phyloP scores from a whole-genome alignment of 2,329 filamentous ascomycete genomes.

The Epichloe uncinata region DNA sequence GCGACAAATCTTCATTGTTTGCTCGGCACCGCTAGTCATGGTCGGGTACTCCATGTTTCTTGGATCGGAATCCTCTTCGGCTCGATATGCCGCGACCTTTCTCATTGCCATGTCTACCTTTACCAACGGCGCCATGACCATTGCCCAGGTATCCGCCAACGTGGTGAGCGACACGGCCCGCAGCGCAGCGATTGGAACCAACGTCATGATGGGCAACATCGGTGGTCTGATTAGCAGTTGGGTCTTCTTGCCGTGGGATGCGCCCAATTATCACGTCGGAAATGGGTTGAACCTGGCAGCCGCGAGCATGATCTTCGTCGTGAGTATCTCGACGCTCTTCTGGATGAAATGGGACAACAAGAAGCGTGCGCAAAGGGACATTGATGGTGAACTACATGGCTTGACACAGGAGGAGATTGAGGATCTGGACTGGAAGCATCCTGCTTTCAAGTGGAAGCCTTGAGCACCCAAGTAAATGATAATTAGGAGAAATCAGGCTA shows the following conservation, averaged over 20 bases:
- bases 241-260: slow-evolving; percentile 50
- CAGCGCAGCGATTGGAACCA: slow-evolving; percentile 50
- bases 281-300: slow-evolving; percentile 59
- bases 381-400: slow-evolving; percentile 35
- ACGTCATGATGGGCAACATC: slow-evolving; percentile 60
- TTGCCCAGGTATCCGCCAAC: slow-evolving; percentile 55
- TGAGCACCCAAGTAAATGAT: slow-evolving; percentile 5
- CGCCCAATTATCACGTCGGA: slow-evolving; percentile 53
- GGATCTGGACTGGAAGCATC: slow-evolving; percentile 54
- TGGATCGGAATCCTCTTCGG: slow-evolving; percentile 33
- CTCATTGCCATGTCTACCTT: slow-evolving; percentile 53
- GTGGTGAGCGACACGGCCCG: slow-evolving; percentile 59
- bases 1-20: slow-evolving; percentile 47
- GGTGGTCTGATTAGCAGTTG: slow-evolving; percentile 55
- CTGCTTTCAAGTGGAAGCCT: slow-evolving; percentile 44
- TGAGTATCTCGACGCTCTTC: slow-evolving; percentile 31
- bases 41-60: slow-evolving; percentile 59
- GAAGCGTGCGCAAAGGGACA: slow-evolving; percentile 14
- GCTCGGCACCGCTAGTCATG: slow-evolving; percentile 50
- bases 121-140: slow-evolving; percentile 48
- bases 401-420: slow-evolving; percentile 39
- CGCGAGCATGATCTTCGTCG: slow-evolving; percentile 34
- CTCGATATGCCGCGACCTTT: slow-evolving; percentile 59
- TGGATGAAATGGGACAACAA: slow-evolving; percentile 54
- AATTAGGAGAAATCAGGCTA: no score